phyloP scores from a whole-genome alignment of 805 yeast species.

The Ogataea trehalophila region DNA sequence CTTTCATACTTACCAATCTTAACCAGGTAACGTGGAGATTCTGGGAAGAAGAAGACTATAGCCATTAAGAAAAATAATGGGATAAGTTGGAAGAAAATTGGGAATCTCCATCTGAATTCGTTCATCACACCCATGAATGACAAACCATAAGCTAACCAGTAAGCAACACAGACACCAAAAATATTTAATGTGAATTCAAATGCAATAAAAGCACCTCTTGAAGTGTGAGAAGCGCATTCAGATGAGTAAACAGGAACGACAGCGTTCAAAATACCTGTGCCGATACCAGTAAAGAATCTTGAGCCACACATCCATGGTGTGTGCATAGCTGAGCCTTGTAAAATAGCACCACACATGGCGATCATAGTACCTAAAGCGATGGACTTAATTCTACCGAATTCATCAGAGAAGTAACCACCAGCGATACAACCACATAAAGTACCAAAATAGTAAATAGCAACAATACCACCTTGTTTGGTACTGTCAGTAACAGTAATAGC shows the following conservation, averaged over 20 bases:
- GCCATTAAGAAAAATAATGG: conserved; percentile 14
- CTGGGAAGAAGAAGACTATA: conserved; percentile 31
- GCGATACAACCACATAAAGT: conserved; percentile 36
- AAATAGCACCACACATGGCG: conserved; percentile 31
- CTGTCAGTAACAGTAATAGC: conserved; percentile 15
- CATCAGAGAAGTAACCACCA: conserved; percentile 25
- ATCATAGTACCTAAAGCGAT: conserved; percentile 22
- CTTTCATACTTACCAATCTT: conserved; percentile 37
- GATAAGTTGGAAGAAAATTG: conserved; percentile 29
- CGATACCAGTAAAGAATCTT: conserved; percentile 31
- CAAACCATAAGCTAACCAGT: conserved; percentile 35
- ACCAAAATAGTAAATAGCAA: conserved; percentile 43
- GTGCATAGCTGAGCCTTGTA: conserved; percentile 18
- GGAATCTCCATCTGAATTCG: conserved; percentile 30
- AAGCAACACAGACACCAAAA: conserved; percentile 30
- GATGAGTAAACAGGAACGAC: conserved; percentile 36
- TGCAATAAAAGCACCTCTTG: conserved; percentile 32
- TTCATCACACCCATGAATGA: conserved; percentile 26
- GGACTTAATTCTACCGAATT: conserved; percentile 31
- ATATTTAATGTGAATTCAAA: conserved; percentile 30
- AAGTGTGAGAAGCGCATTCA: conserved; percentile 32
- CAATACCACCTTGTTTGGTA: conserved; percentile 36
- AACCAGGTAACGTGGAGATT: conserved; percentile 41
- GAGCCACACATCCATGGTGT: conserved; percentile 29
- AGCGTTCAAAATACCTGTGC: conserved; percentile 33